A percentile compares a stretch with the other conserved stretches of the same genome.
These are phyloP conservation scores for Acer yangbiense DNA, from an alignment of 345 rosid genomes.

Conservation along the genomic window DNA sequence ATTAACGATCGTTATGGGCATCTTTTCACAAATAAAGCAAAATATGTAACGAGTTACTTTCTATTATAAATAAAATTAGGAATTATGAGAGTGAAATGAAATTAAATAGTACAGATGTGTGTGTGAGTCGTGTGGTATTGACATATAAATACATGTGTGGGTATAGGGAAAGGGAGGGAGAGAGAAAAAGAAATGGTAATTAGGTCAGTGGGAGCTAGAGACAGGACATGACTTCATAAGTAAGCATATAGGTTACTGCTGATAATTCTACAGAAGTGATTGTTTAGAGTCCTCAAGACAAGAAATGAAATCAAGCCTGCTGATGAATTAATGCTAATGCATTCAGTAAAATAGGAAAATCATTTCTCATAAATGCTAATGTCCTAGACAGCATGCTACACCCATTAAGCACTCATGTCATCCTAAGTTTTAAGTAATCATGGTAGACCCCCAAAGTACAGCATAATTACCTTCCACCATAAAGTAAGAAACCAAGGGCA, in stretches of 20 bases:
- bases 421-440: conserved; percentile 14
- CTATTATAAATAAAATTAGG: neutral
- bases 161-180: neutral
- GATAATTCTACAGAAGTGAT: neutral
- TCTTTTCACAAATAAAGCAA: neutral
- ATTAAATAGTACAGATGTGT: too few species aligned
- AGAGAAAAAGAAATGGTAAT: neutral
- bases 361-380: neutral
- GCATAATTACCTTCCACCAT: conserved; percentile 82
- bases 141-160: neutral
- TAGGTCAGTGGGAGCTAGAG: neutral
- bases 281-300: neutral
- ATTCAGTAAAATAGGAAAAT: neutral
- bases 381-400: neutral
- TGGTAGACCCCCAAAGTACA: conserved; percentile 2
- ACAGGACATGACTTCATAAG: neutral
- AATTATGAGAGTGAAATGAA: neutral
- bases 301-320: neutral
- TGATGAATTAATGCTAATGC: neutral
- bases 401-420: neutral
- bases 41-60: neutral
- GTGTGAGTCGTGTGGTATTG: neutral
- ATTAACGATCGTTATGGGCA: neutral
- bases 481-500: conserved; percentile 84
- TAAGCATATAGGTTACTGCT: neutral